These are phyloP conservation scores for Akebia trifoliata DNA, from an alignment of 164 flowering plant genomes.

Conservation along the genomic window DNA sequence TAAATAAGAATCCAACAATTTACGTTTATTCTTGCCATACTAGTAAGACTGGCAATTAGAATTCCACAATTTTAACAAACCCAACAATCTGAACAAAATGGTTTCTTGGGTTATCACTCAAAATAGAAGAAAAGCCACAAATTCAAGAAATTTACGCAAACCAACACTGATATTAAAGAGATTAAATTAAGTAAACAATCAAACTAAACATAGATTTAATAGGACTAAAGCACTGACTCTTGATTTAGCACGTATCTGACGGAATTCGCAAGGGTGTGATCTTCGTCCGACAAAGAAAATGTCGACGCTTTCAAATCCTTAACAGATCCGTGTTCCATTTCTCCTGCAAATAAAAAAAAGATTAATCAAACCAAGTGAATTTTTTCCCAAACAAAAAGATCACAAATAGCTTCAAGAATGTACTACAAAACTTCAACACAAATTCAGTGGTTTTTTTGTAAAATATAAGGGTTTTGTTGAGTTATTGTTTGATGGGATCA, in stretches of 20 bases:
- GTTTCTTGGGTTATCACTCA: background rate
- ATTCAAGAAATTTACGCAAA: too few species aligned
- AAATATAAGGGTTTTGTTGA: too few species aligned
- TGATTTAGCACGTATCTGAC: slow-evolving; percentile 71
- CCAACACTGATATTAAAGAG: too few species aligned
- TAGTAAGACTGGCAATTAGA: too few species aligned
- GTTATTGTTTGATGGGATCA: too few species aligned
- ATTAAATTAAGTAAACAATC: background rate
- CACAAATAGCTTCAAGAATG: background rate
- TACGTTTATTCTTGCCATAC: too few species aligned
- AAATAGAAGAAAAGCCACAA: background rate
- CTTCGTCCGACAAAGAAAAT: slow-evolving; percentile 73
- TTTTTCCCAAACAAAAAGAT: background rate
- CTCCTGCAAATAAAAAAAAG: background rate
- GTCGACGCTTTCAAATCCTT: slow-evolving; percentile 53
- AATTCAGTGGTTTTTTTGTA: too few species aligned
- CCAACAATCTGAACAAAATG: background rate
- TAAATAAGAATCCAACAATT: too few species aligned
- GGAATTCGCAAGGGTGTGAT: slow-evolving; percentile 87
- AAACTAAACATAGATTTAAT: background rate
- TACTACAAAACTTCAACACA: background rate
- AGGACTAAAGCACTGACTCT: slow-evolving; percentile 43
- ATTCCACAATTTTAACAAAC: background rate
- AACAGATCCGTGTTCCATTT: slow-evolving; percentile 68
- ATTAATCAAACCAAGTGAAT: background rate